Evolutionary conservation across 345 rosid species (phyloP).

Genomic region (Camelina sativa): DNA sequence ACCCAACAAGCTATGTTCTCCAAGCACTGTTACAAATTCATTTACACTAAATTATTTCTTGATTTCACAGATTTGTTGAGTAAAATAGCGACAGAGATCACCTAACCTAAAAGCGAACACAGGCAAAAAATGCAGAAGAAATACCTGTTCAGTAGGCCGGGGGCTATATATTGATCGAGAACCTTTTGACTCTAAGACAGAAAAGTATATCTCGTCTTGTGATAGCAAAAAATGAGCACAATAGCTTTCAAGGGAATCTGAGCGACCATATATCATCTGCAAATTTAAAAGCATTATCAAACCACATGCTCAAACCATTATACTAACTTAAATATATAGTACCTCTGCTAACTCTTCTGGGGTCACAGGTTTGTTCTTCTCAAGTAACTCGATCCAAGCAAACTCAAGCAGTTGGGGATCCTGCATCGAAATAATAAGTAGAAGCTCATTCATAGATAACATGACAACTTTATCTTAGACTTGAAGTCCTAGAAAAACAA

Average conservation of each 20-base stretch:
- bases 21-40: neutral
- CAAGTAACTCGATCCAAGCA: constrained; percentile 96
- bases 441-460: constrained; percentile 23
- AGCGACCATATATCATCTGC: constrained; percentile 87
- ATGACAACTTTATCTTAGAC: constrained; percentile 11
- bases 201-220: constrained; percentile 81
- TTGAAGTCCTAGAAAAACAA: neutral
- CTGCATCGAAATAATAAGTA: constrained; percentile 48
- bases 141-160: constrained; percentile 75
- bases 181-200: constrained; percentile 72
- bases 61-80: neutral
- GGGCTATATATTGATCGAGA: constrained; percentile 71
- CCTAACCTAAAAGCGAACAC: constrained; percentile 15
- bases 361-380: constrained; percentile 79
- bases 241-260: constrained; percentile 86
- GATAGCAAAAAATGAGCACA: constrained; percentile 93
- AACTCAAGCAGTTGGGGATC: constrained; percentile 85
- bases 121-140: constrained; percentile 3
- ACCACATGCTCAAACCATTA: constrained; percentile 17
- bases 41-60: neutral
- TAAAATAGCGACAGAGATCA: constrained; percentile 10
- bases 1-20: constrained; percentile 9
- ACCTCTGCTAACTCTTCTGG: constrained; percentile 95
- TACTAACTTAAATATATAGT: constrained; percentile 32
- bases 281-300: constrained; percentile 47